A percentile compares a stretch with the other conserved stretches of the same genome.
Evolutionary conservation across 257 asterid species (phyloP).

Genomic region (Nicotiana sylvestris): DNA sequence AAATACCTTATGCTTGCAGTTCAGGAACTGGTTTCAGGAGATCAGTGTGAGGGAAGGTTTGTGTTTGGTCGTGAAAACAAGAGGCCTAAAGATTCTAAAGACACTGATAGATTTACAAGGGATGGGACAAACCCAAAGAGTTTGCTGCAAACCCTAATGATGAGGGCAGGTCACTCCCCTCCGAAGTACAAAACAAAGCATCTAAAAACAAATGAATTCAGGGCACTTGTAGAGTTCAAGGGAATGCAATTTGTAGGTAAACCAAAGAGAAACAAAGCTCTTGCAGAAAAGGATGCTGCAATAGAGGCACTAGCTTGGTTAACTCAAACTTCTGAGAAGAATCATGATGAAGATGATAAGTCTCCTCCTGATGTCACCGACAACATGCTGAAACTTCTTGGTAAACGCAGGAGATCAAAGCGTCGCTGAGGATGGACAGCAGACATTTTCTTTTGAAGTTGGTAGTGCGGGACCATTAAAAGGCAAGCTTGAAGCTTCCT

Average conservation of each 20-base stretch:
- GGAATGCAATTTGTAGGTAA: conserved; percentile 99
- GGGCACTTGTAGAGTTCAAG: conserved; percentile 89
- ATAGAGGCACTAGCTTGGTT: conserved; percentile 92
- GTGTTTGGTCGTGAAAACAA: conserved; percentile 92
- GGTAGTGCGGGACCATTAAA: neutral
- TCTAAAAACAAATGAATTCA: conserved; percentile 86
- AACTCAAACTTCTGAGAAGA: conserved; percentile 71
- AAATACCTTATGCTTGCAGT: conserved; percentile 89
- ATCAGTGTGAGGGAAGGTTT: conserved; percentile 90
- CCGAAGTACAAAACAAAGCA: conserved; percentile 96
- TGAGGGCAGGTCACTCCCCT: conserved; percentile 99
- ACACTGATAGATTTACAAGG: conserved; percentile 65
- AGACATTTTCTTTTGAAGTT: neutral
- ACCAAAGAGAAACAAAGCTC: conserved; percentile 73
- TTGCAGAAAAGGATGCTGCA: conserved; percentile 97
- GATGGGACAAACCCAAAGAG: conserved; percentile 94
- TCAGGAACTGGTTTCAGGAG: conserved; percentile 84
- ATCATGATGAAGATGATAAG: conserved; percentile 43
- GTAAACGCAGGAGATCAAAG: conserved; percentile 65
- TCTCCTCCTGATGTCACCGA: conserved; percentile 78
- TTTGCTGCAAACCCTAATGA: conserved; percentile 85
- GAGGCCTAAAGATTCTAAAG: conserved; percentile 41
- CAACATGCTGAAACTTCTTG: conserved; percentile 86
- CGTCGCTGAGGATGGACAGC: conserved; percentile 29
- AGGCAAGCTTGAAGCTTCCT: neutral